Evolutionary conservation across 352 stramenopile species (phyloP), one percentile per base, ranked within the genome.

Genomic region (Phytophthora multivora): DNA sequence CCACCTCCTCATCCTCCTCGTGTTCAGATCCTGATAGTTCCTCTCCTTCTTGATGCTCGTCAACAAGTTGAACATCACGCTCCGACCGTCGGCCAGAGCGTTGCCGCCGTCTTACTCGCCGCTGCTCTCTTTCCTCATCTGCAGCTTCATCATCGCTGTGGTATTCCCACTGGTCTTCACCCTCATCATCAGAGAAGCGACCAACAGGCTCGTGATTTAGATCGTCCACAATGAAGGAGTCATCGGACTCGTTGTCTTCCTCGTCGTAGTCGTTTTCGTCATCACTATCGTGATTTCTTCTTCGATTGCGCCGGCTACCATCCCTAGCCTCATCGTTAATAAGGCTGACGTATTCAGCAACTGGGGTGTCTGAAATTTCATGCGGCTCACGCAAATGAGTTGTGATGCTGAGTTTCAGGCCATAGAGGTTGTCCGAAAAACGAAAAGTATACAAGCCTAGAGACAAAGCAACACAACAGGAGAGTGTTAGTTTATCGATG

Each of bases 161-260:
- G 16, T 54, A 71, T 10, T 65, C 43, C 54, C 50, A 66, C 0
- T 55, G 55, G 13, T 31, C 59, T 51, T 82, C 67, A 9, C 28
- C 54, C 42, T 83, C 70, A 21, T 73, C 63, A 43, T 71, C 55
- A 2, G 63, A 81, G 53, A 81, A 79, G 8, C 41, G 33, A 28
- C 64, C 61, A 11, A 47, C 39, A 8, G 48, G 50, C 38, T 69
- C 48, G 0, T 76, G 68, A 13, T 67, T 64, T 23, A 83, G 55
- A 30, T 88, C 78, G 39, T 89, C 71, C 10, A 89, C 80, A 36
- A 92, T 87, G 26, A 92, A 92, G 11, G 79, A 92, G 53, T 90
- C 75, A 16, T 92, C 77, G 3, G 73, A 85, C n/a, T 80, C 71
- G 9, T 73, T 64, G 12, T 26, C 59, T 43, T 77, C 70, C 31